Evolutionary conservation across 208 protist genomes (phyloP), one percentile per base, ranked within the genome.

Genomic region (Hexamita inflata): DNA sequence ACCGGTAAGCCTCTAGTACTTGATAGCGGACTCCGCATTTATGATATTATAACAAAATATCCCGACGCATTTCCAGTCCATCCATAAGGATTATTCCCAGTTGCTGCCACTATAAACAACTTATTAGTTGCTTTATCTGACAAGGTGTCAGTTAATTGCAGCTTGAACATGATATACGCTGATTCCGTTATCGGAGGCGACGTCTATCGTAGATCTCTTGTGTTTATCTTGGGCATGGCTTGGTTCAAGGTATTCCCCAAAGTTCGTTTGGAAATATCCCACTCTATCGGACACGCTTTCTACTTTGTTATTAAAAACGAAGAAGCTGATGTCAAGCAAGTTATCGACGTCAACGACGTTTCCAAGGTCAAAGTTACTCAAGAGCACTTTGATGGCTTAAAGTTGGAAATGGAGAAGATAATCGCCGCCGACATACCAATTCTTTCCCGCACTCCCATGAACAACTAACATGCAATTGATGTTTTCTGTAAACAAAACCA

Each of bases 161-260:
- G 24, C 24, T 4, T 73, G 0, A n/a, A 38, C 9, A 66, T 59
- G 13, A 30, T 75, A 30, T 62, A 30, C 58, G 38, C 30, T 40
- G 45, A 70, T 40, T 45, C 59, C 34, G n/a, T 38, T 7, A 29
- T 34, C 38, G 77, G 77, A 9, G 32, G 45, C 1, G 11, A 13
- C 0, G 24, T 74, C n/a, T 80, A 76, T 59, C 58, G 77, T 60
- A n/a, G 61, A 2, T 73, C 68, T 24, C 30, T 80, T 0, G 39
- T 34, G n/a, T 82, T 83, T 40, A 7, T 82, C 2, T 39, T 83
- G 39, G 61, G 29, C 0, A 82, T 75, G 64, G 80, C 78, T 32
- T 38, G 58, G 24, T 29, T 0, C 34, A 24, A 58, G 39, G 19
- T 82, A 30, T 83, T 29, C 35, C 57, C 58, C 19, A 45, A 19